These are phyloP conservation scores for Microdochium nivale DNA, from an alignment of 2,329 filamentous ascomycete species.

Conservation along the genomic window DNA sequence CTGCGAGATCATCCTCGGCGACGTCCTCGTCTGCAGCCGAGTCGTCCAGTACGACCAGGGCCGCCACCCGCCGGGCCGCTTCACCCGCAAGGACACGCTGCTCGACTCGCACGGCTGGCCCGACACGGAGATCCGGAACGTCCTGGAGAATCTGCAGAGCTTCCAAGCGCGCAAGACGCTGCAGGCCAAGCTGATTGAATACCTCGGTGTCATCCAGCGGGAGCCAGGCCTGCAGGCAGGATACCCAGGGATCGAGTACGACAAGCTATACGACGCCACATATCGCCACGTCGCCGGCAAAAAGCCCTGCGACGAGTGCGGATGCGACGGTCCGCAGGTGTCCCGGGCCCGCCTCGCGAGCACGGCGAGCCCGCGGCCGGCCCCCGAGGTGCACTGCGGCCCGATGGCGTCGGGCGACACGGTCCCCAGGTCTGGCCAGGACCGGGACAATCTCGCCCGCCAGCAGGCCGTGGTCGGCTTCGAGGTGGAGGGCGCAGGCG, in stretches of 20 bases:
- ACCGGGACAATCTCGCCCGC: slow-evolving; percentile 24
- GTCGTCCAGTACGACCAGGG: slow-evolving; percentile 22
- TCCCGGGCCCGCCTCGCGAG: background rate
- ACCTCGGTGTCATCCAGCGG: slow-evolving; percentile 2
- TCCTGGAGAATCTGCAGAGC: slow-evolving; percentile 18
- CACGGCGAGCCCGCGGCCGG: slow-evolving; percentile 5
- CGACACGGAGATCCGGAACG: slow-evolving; percentile 10
- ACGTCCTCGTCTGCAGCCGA: slow-evolving; percentile 16
- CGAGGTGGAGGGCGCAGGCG: slow-evolving; percentile 24
- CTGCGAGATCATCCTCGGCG: slow-evolving; percentile 13
- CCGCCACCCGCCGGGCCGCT: slow-evolving; percentile 9
- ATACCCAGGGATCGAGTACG: slow-evolving; percentile 7
- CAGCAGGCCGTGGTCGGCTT: slow-evolving; percentile 17
- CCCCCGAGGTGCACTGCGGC: slow-evolving; percentile 24
- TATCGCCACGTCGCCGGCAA: slow-evolving; percentile 9
- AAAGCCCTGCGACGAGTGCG: slow-evolving; percentile 4
- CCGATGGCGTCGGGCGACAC: slow-evolving; percentile 27
- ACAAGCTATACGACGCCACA: slow-evolving; percentile 8
- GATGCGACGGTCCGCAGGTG: slow-evolving; percentile 14
- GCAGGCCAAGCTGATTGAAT: slow-evolving; percentile 1
- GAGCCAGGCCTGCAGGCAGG: slow-evolving; percentile 2
- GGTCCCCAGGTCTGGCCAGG: slow-evolving; percentile 27
- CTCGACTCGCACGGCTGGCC: slow-evolving; percentile 11
- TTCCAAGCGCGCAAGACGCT: slow-evolving; percentile 4
- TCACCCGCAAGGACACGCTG: slow-evolving; percentile 12